phyloP scores from a whole-genome alignment of 129 eudicot genomes.

The Gnaphalium uliginosum region DNA sequence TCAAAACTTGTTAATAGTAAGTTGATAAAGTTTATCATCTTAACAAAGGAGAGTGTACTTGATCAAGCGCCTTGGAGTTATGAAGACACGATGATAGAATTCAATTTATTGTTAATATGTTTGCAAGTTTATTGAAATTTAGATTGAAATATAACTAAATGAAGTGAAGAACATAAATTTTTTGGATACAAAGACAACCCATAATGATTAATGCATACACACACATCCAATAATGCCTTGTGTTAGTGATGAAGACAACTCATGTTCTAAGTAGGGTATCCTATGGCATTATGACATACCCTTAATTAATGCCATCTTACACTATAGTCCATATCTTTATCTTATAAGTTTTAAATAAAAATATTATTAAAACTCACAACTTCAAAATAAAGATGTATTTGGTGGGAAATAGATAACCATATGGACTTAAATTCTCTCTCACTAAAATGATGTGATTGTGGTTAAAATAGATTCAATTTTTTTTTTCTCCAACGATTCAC shows the following conservation, averaged over 20 bases:
- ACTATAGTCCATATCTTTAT: neutral
- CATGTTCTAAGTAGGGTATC: conserved; percentile 37
- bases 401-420: neutral
- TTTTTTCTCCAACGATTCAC: no score
- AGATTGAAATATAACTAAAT: neutral
- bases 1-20: neutral
- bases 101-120: no score
- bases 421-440: neutral
- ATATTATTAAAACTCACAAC: no score
- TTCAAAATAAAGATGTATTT: neutral
- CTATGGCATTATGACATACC: conserved; percentile 31
- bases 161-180: neutral
- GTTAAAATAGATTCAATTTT: no score
- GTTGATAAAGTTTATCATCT: neutral
- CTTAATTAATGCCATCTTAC: neutral
- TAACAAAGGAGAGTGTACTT: neutral
- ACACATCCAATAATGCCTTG: conserved; percentile 40
- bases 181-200: conserved; percentile 31
- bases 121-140: neutral
- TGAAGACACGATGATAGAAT: no score
- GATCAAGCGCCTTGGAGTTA: neutral
- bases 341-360: neutral
- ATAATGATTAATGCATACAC: conserved; percentile 33
- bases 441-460: no score
- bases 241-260: conserved; percentile 39